A percentile compares a stretch with the other conserved stretches of the same genome.
Evolutionary conservation across 2,329 filamentous ascomycete species (phyloP).

Genomic region (Iodosphaeria phyllophila): DNA sequence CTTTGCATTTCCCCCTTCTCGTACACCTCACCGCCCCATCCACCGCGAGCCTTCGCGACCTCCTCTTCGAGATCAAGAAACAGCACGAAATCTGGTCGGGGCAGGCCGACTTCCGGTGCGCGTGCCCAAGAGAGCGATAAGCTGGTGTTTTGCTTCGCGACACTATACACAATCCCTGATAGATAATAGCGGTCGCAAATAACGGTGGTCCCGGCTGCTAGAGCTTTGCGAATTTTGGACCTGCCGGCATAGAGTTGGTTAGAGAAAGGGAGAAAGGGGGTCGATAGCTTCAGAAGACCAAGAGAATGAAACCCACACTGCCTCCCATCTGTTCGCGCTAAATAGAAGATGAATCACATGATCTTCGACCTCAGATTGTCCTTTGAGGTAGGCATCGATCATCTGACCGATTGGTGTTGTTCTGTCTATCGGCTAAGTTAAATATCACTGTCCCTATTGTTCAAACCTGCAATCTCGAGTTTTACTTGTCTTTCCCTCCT

Average conservation of each 20-base stretch:
- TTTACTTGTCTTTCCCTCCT: neutral
- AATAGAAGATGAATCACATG: constrained; percentile 83
- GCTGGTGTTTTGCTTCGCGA: constrained; percentile 59
- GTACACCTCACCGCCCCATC: constrained; percentile 77
- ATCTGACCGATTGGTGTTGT: constrained; percentile 71
- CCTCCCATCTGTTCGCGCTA: constrained; percentile 81
- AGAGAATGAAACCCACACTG: constrained; percentile 22
- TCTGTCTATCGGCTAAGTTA: constrained; percentile 36
- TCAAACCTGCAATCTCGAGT: neutral
- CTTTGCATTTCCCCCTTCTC: constrained; percentile 71
- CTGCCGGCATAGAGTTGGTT: constrained; percentile 12
- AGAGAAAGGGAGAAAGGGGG: neutral
- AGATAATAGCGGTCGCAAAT: constrained; percentile 91
- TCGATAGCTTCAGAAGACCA: neutral
- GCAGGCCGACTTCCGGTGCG: constrained; percentile 68
- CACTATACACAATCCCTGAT: constrained; percentile 82
- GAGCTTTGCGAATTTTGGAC: constrained; percentile 28
- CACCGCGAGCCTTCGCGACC: constrained; percentile 57
- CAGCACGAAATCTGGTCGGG: constrained; percentile 69
- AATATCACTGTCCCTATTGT: constrained; percentile 1
- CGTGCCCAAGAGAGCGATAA: constrained; percentile 66
- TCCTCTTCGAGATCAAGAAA: constrained; percentile 70
- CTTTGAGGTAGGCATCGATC: constrained; percentile 69
- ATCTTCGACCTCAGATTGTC: constrained; percentile 57
- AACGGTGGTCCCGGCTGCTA: constrained; percentile 53